A percentile compares a stretch with the other conserved stretches of the same genome.
Evolutionary conservation across 2,329 filamentous ascomycete genomes (phyloP).

Genomic region (Calycina herbarum): DNA sequence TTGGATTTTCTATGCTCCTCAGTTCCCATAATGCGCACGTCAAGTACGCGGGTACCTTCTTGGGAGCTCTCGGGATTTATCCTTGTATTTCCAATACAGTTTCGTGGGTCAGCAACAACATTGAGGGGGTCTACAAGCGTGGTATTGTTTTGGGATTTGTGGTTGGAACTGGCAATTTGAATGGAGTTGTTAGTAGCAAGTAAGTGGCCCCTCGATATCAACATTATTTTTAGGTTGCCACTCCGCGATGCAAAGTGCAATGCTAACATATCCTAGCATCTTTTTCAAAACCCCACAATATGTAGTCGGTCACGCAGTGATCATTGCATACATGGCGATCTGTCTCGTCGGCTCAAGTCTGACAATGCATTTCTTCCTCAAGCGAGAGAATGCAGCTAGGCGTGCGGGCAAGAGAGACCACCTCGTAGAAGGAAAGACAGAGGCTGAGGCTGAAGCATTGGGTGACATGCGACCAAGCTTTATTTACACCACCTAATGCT

Average conservation of each 20-base stretch:
- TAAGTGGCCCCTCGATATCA: not conserved
- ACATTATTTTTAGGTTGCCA: not conserved
- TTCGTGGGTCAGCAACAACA: slow-evolving; percentile 83
- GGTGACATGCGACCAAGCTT: slow-evolving; percentile 73
- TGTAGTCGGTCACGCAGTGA: slow-evolving; percentile 70
- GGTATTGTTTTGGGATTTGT: slow-evolving; percentile 83
- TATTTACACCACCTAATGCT: slow-evolving; percentile 58
- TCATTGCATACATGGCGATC: slow-evolving; percentile 70
- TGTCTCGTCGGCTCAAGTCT: slow-evolving; percentile 69
- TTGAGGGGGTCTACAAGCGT: slow-evolving; percentile 86
- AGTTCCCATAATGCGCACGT: slow-evolving; percentile 61
- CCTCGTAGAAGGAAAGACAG: slow-evolving; percentile 61
- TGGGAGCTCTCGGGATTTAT: slow-evolving; percentile 85
- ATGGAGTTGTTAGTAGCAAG: slow-evolving; percentile 60
- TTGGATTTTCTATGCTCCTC: slow-evolving; percentile 77
- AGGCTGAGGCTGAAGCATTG: slow-evolving; percentile 60
- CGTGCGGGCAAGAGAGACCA: slow-evolving; percentile 61
- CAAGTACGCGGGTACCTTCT: slow-evolving; percentile 79
- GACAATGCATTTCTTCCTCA: slow-evolving; percentile 62
- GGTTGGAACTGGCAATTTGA: slow-evolving; percentile 89
- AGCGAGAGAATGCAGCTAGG: slow-evolving; percentile 68
- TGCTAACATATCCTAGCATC: slow-evolving; percentile 45
- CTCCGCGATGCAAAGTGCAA: not conserved
- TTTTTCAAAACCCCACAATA: slow-evolving; percentile 58
- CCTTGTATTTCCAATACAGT: slow-evolving; percentile 84